Evolutionary conservation across 202 grass and related monocot genomes (phyloP).

Genomic region (Saccharum hybrid): DNA sequence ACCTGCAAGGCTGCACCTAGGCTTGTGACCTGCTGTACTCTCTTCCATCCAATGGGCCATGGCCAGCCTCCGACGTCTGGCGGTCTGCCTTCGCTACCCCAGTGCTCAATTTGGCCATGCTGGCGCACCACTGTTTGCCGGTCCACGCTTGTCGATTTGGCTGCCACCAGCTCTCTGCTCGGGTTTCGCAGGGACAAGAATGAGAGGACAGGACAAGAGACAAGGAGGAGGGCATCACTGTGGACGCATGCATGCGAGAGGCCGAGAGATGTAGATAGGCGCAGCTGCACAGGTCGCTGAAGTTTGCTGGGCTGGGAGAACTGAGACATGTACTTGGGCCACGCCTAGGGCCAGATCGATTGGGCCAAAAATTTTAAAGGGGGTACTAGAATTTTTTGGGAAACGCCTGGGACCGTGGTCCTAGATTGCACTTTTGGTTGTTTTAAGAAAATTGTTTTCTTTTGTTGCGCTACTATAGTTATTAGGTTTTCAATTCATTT

Average conservation of each 20-base stretch:
- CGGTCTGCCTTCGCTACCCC: background rate
- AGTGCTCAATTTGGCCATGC: background rate
- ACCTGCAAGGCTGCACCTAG: background rate
- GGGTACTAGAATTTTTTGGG: background rate
- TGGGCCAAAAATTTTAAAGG: background rate
- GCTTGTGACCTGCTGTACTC: background rate
- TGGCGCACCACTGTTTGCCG: background rate
- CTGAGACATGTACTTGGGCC: background rate
- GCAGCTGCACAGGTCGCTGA: no score
- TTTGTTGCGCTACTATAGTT: background rate
- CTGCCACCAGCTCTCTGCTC: background rate
- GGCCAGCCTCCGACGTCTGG: background rate
- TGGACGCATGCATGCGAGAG: no score
- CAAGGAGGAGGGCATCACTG: no score
- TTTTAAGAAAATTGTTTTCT: background rate
- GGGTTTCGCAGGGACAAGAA: background rate
- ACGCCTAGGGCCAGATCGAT: background rate
- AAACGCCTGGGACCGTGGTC: background rate
- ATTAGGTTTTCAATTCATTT: background rate
- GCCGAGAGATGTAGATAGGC: background rate
- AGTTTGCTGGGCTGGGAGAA: background rate
- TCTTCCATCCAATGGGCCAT: no score
- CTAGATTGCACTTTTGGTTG: background rate
- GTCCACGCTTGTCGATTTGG: background rate
- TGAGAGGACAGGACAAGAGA: no score